phyloP scores from a whole-genome alignment of 176 grass and related monocot species.

The Eragrostis curvula region DNA sequence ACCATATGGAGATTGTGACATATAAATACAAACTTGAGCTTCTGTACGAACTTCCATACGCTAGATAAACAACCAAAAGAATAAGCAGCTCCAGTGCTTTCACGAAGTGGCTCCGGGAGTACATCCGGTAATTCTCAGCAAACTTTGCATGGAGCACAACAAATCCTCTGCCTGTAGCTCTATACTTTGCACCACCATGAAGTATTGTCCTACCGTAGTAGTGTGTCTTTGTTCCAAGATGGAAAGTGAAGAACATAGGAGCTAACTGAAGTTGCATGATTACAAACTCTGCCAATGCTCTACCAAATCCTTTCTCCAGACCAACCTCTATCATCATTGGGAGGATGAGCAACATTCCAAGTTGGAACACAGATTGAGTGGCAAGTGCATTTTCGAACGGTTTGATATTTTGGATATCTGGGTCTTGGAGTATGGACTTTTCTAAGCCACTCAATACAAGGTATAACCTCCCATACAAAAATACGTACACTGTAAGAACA shows the following conservation, averaged over 20 bases:
- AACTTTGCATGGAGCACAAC: constrained; percentile 75
- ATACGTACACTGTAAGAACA: constrained; percentile 69
- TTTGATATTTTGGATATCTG: constrained; percentile 61
- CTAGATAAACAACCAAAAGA: constrained; percentile 69
- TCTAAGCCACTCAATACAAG: constrained; percentile 77
- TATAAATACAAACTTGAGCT: constrained; percentile 64
- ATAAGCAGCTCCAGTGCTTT: constrained; percentile 73
- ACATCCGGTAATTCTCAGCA: constrained; percentile 82
- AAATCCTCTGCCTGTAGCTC: constrained; percentile 72
- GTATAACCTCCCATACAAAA: constrained; percentile 76
- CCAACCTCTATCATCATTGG: constrained; percentile 81
- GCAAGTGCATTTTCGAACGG: constrained; percentile 69
- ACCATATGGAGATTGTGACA: constrained; percentile 71
- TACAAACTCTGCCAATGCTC: constrained; percentile 64
- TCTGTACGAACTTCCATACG: constrained; percentile 58
- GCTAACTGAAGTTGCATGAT: no score
- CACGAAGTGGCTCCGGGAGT: constrained; percentile 77
- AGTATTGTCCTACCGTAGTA: constrained; percentile 75
- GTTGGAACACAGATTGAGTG: constrained; percentile 72
- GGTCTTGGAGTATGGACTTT: constrained; percentile 62
- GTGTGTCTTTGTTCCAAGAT: constrained; percentile 76
- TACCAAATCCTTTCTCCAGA: constrained; percentile 74
- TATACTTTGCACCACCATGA: constrained; percentile 80
- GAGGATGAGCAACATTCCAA: constrained; percentile 61
- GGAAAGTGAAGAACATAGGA: constrained; percentile 67